Evolutionary conservation across 1,139 yeast species (phyloP).

Genomic region (Nakaseomyces delphensis): DNA sequence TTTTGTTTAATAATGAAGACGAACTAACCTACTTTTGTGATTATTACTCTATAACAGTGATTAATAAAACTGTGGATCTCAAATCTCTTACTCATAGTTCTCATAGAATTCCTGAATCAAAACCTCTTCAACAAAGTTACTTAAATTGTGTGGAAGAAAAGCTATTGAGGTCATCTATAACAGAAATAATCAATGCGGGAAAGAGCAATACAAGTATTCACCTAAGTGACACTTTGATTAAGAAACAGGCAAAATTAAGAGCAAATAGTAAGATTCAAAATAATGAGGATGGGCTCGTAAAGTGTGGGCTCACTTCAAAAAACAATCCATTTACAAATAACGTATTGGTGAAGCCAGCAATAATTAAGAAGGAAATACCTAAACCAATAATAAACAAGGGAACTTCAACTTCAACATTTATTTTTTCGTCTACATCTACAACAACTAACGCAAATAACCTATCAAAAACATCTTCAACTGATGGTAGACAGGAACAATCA

Average conservation of each 20-base stretch:
- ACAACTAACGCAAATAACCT: too few relatives aligned
- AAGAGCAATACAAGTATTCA: constrained; percentile 21
- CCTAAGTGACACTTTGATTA: neutral
- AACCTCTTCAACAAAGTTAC: constrained; percentile 45
- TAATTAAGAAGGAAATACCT: neutral
- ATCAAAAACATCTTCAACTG: too few relatives aligned
- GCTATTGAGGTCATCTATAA: constrained; percentile 27
- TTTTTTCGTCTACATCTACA: too few relatives aligned
- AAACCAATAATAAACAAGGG: neutral
- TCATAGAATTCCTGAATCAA: constrained; percentile 39
- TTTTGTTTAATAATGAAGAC: constrained; percentile 58
- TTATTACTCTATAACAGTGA: constrained; percentile 53
- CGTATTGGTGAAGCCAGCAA: neutral
- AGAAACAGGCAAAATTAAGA: neutral
- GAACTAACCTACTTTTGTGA: constrained; percentile 50
- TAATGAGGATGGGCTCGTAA: neutral
- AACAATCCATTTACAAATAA: constrained; percentile 1
- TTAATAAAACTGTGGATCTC: constrained; percentile 45
- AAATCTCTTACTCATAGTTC: constrained; percentile 44
- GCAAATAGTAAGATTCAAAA: neutral
- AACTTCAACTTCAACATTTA: too few relatives aligned
- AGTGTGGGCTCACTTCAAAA: neutral
- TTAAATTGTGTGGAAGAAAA: constrained; percentile 46
- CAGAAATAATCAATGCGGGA: constrained; percentile 34
- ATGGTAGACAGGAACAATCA: too few relatives aligned